Conservation (phyloP, 495 filamentous ascomycete species). For the Annulohypoxylon nitens region DNA sequence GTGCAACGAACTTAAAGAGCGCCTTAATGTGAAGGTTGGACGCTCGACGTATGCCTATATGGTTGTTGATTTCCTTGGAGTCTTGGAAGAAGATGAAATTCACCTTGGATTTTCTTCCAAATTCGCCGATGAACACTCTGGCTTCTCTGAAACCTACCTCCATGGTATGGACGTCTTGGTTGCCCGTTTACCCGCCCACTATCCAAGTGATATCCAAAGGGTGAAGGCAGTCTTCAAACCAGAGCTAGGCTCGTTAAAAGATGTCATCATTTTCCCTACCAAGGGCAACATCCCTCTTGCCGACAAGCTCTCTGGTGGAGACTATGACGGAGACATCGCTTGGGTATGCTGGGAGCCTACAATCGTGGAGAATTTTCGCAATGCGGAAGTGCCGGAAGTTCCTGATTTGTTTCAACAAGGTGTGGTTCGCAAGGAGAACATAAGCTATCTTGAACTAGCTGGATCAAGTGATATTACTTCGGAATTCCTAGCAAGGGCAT, state of each 20-base stretch:
- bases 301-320: slow-evolving; percentile 87
- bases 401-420: slow-evolving; percentile 65
- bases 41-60: slow-evolving; percentile 85
- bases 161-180: slow-evolving; percentile 83
- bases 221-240: slow-evolving; percentile 68
- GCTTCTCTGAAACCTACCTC: slow-evolving; percentile 70
- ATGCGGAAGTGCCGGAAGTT: slow-evolving; percentile 70
- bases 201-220: slow-evolving; percentile 86
- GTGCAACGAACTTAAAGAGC: slow-evolving; percentile 68
- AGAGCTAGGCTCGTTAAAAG: slow-evolving; percentile 80
- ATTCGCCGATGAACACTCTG: slow-evolving; percentile 65
- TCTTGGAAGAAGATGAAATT: slow-evolving; percentile 80
- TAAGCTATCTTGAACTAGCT: slow-evolving; percentile 63
- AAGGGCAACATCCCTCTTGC: slow-evolving; percentile 79
- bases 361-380: slow-evolving; percentile 80
- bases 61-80: slow-evolving; percentile 80
- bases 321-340: slow-evolving; percentile 92
- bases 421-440: slow-evolving; percentile 70
- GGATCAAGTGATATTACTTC: slow-evolving; percentile 43
- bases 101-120: slow-evolving; percentile 83
- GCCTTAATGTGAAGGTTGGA: slow-evolving; percentile 77
- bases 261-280: slow-evolving; percentile 87
- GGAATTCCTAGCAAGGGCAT: slow-evolving; percentile 66
- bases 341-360: slow-evolving; percentile 91
- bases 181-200: slow-evolving; percentile 83